These are phyloP conservation scores for Podospora tetraspora DNA, from an alignment of 495 filamentous ascomycete species.

Conservation along the genomic window DNA sequence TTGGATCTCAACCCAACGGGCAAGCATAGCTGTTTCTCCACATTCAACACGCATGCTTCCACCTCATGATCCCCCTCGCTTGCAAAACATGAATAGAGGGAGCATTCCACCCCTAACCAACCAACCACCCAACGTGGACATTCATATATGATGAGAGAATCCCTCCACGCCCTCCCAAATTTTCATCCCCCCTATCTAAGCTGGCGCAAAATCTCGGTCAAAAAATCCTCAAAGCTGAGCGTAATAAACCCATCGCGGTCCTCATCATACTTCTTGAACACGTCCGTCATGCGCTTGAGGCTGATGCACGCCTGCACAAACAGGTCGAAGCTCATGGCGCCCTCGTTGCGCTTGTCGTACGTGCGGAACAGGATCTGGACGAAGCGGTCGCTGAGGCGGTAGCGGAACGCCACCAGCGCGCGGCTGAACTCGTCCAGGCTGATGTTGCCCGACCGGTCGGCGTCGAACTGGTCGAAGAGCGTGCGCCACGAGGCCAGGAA, in stretches of 20 bases:
- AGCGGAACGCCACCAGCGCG: constrained; percentile 90
- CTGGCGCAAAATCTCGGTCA: constrained; percentile 56
- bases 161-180: background rate
- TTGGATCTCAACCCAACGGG: background rate
- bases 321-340: constrained; percentile 87
- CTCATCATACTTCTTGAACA: constrained; percentile 98
- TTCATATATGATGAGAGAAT: background rate
- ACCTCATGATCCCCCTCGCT: background rate
- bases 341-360: constrained; percentile 54
- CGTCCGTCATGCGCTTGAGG: constrained; percentile 96
- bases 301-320: constrained; percentile 97
- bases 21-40: background rate
- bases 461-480: constrained; percentile 93
- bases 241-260: constrained; percentile 91
- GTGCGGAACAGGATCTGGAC: constrained; percentile 70
- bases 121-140: background rate
- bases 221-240: constrained; percentile 74
- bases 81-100: background rate
- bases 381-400: constrained; percentile 78
- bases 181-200: constrained; percentile 30
- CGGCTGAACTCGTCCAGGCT: constrained; percentile 81
- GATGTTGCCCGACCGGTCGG: constrained; percentile 81
- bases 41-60: background rate
- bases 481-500: constrained; percentile 91
- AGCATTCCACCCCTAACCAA: background rate